Evolutionary conservation across 306 rosid genomes (phyloP).

Genomic region (Cucurbita ficifolia): DNA sequence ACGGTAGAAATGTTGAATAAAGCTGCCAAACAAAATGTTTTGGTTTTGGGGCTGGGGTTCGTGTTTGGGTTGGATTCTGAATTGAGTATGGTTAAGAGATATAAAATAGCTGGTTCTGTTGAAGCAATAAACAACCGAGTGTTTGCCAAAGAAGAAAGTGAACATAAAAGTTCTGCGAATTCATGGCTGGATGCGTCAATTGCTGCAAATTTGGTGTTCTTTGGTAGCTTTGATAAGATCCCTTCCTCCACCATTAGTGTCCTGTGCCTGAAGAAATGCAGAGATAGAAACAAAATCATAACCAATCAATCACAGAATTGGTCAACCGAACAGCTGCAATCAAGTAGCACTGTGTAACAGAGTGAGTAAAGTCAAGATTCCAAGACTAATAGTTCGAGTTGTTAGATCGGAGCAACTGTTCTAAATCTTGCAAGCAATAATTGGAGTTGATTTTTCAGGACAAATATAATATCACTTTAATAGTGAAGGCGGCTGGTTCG

Average conservation of each 20-base stretch:
- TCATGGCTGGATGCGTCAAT: slow-evolving; percentile 38
- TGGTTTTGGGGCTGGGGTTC: slow-evolving; percentile 27
- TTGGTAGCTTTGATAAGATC: slow-evolving; percentile 51
- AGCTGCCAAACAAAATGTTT: slow-evolving; percentile 41
- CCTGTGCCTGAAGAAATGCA: slow-evolving; percentile 44
- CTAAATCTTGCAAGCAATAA: neutral
- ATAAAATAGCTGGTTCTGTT: slow-evolving; percentile 27
- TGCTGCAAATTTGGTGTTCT: slow-evolving; percentile 21
- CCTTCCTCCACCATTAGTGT: slow-evolving; percentile 70
- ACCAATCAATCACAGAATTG: neutral
- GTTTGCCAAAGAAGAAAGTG: slow-evolving; percentile 59
- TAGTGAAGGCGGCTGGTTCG: neutral
- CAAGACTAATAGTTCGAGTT: neutral
- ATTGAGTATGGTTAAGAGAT: slow-evolving; percentile 29
- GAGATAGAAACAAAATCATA: neutral
- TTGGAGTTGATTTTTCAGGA: neutral
- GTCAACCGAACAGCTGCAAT: neutral
- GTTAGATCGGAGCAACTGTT: neutral
- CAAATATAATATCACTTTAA: neutral
- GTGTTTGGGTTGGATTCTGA: slow-evolving; percentile 21
- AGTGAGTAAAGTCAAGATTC: neutral
- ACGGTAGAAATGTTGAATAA: slow-evolving; percentile 51
- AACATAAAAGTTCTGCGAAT: slow-evolving; percentile 40
- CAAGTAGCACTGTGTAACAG: neutral
- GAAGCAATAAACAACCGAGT: slow-evolving; percentile 41